A percentile compares a stretch with the other conserved stretches of the same genome.
Evolutionary conservation across 331 rosid species (phyloP).

Genomic region (Acacia concinna): DNA sequence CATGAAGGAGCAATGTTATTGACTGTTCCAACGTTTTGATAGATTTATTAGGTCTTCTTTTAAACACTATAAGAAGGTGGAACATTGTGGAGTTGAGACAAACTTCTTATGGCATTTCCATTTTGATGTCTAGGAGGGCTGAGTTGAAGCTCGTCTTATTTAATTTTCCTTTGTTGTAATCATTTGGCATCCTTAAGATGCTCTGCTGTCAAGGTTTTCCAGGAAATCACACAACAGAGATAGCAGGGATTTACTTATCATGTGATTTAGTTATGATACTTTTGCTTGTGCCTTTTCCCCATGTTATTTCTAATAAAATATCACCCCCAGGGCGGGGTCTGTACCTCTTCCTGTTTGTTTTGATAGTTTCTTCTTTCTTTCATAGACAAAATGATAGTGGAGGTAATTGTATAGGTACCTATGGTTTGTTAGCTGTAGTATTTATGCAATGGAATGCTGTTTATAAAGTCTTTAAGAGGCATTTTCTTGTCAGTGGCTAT

Average conservation of each 20-base stretch:
- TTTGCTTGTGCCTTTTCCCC: background rate
- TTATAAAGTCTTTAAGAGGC: background rate
- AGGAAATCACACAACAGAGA: background rate
- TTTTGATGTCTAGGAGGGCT: background rate
- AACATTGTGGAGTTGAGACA: background rate
- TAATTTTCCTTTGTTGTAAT: background rate
- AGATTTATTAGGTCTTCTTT: background rate
- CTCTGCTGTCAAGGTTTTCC: background rate
- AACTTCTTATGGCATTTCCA: background rate
- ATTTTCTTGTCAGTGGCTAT: background rate
- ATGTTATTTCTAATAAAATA: background rate
- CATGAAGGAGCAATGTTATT: background rate
- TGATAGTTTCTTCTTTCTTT: background rate
- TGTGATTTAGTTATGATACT: background rate
- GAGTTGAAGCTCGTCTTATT: background rate
- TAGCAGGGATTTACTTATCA: background rate
- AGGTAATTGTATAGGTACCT: background rate
- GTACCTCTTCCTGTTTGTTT: background rate
- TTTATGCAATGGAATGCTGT: background rate
- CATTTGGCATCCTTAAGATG: background rate
- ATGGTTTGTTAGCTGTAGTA: background rate
- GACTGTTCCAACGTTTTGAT: background rate
- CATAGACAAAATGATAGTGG: background rate
- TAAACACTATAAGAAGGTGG: background rate
- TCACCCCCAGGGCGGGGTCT: background rate